Base-by-base conservation (phyloP, 495 filamentous ascomycete genomes). In the Penicillium steckii region DNA sequence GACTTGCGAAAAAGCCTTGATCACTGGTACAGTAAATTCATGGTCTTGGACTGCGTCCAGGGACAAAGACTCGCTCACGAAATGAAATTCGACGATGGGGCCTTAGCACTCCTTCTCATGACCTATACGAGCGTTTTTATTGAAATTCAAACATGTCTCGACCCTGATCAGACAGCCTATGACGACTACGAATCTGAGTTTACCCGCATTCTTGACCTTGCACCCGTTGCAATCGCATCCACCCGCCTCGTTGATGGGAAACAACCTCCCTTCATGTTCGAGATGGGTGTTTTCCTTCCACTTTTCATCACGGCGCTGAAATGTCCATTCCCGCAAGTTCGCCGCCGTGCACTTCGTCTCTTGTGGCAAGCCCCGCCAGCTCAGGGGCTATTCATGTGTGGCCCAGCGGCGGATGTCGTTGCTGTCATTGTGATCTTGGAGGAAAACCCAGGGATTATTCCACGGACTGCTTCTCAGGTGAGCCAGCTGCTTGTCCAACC, bases 241-340 rank as follows among this genome's bases (percentile, higher is more conserved):
- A 61, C 66, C 26, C 55, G 47, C 46, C 35, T 47, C n/a, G 17
- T 50, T 17, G 45, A 57, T 18, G 38, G 41, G 32, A 27, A 51
- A 51, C 55, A 64, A 37, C 50, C 65, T 26, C 50, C 66, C 9
- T 80, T 80, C 53, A 74, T 68, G 12, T 80, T 79, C 35, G 79
- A 80, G 52, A 77, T 74, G 64, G 72, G 77, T 33, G 64, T 76
- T n/a, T 70, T 76, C 18, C 70, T 74, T 2, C 69, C 76, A 2
- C 65, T 82, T 4, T 81, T 72, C 46, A 78, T 78, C 53, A 72
- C 78, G 15, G 70, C 68, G 1, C 66, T 73, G 25, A 81, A 77
- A 60, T 81, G 78, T 52, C 66, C 75, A 9, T 65, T 69, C 22
- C 73, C 77, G 4, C 44, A 64, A 6, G 63, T 80, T 5, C 71